These are phyloP conservation scores for Tylopilus subfusipes DNA, from an alignment of 768 basidiomycete genomes.

Conservation along the genomic window DNA sequence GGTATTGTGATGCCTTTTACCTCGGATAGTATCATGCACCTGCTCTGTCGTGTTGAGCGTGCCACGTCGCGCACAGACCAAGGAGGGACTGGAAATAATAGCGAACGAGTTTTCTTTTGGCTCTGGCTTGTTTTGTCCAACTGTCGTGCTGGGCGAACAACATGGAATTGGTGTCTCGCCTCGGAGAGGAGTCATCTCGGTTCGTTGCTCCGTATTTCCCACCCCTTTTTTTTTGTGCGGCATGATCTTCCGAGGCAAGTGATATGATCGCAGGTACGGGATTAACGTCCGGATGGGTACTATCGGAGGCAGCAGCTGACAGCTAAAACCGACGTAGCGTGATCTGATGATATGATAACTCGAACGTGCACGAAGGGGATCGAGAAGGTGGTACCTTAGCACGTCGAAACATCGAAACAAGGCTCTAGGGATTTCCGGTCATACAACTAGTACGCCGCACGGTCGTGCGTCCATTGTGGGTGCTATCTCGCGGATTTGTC, in stretches of 20 bases:
- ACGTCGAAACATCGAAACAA: background rate
- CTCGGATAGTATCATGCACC: background rate
- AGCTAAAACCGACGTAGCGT: background rate
- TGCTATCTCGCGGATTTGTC: background rate
- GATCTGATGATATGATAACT: background rate
- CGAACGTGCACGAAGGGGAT: background rate
- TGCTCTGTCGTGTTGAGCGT: background rate
- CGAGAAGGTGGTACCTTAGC: background rate
- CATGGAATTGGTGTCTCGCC: background rate
- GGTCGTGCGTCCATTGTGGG: background rate
- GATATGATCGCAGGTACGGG: background rate
- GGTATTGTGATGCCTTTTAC: background rate
- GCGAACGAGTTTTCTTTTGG: background rate
- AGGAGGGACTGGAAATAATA: background rate
- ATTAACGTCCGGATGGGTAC: background rate
- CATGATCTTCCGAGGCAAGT: background rate
- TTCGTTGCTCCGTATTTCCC: conserved; percentile 1
- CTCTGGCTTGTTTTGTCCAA: background rate
- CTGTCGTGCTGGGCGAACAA: no score
- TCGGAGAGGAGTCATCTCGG: background rate
- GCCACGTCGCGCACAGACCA: conserved; percentile 6
- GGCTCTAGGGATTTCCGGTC: background rate
- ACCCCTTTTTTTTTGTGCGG: background rate
- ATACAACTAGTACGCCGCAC: background rate
- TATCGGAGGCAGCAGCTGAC: background rate